Evolutionary conservation across 2,329 filamentous ascomycete genomes (phyloP).

Genomic region (Phoma sp.): DNA sequence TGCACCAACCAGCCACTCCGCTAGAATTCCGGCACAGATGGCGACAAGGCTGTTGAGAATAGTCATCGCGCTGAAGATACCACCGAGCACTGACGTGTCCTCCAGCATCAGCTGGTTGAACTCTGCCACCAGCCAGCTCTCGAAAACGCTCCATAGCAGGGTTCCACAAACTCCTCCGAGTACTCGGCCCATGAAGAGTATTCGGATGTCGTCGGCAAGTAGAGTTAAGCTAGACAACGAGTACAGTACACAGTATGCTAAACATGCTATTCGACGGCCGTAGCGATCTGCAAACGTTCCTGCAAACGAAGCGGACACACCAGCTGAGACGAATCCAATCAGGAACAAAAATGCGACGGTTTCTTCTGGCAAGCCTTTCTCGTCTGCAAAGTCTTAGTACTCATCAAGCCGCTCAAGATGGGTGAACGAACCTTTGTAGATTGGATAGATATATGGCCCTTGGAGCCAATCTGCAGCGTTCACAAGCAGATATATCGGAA

Average conservation of each 20-base stretch:
- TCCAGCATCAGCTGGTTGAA: slow-evolving; percentile 57
- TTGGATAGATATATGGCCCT: slow-evolving; percentile 59
- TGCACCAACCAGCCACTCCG: slow-evolving; percentile 58
- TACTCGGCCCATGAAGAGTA: slow-evolving; percentile 61
- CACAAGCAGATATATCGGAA: slow-evolving; percentile 54
- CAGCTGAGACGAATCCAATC: slow-evolving; percentile 58
- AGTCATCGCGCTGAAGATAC: slow-evolving; percentile 63
- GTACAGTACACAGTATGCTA: slow-evolving; percentile 62
- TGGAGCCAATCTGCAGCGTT: slow-evolving; percentile 57
- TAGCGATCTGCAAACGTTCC: slow-evolving; percentile 58
- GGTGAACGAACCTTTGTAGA: slow-evolving; percentile 53
- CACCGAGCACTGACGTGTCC: slow-evolving; percentile 54
- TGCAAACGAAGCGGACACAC: slow-evolving; percentile 56
- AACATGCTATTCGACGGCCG: slow-evolving; percentile 60
- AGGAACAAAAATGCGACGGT: slow-evolving; percentile 50
- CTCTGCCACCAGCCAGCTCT: slow-evolving; percentile 68
- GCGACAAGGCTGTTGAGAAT: slow-evolving; percentile 55
- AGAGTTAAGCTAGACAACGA: slow-evolving; percentile 61
- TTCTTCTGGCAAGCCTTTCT: slow-evolving; percentile 55
- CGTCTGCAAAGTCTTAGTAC: slow-evolving; percentile 40
- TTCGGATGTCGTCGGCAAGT: slow-evolving; percentile 52
- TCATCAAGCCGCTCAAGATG: not conserved
- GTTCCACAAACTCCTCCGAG: slow-evolving; percentile 64
- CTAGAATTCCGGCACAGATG: slow-evolving; percentile 60
- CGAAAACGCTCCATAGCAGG: slow-evolving; percentile 65